Conservation (phyloP, 2,329 filamentous ascomycete species). For the Magnaporthiopsis rhizophila region DNA sequence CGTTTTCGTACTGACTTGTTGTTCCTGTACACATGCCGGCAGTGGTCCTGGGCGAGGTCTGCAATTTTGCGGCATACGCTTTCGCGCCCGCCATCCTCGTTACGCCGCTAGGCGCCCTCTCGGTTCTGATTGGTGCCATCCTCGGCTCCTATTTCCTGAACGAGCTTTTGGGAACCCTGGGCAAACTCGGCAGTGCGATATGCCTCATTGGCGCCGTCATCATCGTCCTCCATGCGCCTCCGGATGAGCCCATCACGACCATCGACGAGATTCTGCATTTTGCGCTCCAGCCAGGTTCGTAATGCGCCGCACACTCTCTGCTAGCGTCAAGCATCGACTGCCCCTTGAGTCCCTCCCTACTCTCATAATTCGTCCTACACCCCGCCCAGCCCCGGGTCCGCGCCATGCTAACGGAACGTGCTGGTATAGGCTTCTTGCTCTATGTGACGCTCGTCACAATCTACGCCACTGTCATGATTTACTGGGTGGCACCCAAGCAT, state of each 20-base stretch:
- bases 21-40: slow-evolving; percentile 3
- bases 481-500: slow-evolving; percentile 79
- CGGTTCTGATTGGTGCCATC: slow-evolving; percentile 90
- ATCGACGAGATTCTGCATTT: slow-evolving; percentile 88
- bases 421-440: slow-evolving; percentile 68
- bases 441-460: slow-evolving; percentile 74
- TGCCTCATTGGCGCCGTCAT: slow-evolving; percentile 94
- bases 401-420: slow-evolving; percentile 14
- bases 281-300: slow-evolving; percentile 80
- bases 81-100: slow-evolving; percentile 98
- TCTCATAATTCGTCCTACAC: too few relatives aligned
- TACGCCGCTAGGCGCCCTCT: slow-evolving; percentile 86
- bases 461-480: slow-evolving; percentile 93
- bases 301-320: neutral
- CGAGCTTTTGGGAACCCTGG: slow-evolving; percentile 82
- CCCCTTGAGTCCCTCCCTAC: slow-evolving; percentile 1
- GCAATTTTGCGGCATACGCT: slow-evolving; percentile 96
- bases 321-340: slow-evolving; percentile 6
- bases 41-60: slow-evolving; percentile 91
- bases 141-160: slow-evolving; percentile 90
- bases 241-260: slow-evolving; percentile 82
- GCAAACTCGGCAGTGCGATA: slow-evolving; percentile 91
- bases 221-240: slow-evolving; percentile 93
- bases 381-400: neutral
- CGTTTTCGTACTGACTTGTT: neutral